Percentiles rank a stretch among this genome's conserved stretches.
Evolutionary conservation across 2,329 filamentous ascomycete genomes (phyloP).

Genomic region (Colletotrichum sp.): DNA sequence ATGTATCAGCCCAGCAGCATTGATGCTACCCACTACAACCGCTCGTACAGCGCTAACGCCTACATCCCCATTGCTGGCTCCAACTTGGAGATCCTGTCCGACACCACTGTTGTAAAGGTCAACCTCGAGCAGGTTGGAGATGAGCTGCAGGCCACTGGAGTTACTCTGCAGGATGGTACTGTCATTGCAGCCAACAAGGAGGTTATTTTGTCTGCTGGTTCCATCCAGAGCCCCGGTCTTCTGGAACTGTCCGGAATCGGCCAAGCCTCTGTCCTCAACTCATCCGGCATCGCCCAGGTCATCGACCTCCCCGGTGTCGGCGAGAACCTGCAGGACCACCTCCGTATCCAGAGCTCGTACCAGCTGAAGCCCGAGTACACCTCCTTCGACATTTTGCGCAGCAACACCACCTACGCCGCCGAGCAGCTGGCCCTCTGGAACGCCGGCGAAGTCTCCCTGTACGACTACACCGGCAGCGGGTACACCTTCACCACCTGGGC

Average conservation of each 20-base stretch:
- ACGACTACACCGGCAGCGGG: constrained; percentile 42
- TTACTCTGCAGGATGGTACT: constrained; percentile 28
- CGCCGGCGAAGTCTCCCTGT: constrained; percentile 34
- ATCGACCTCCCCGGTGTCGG: constrained; percentile 62
- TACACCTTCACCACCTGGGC: constrained; percentile 48
- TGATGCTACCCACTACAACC: constrained; percentile 47
- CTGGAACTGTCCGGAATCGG: constrained; percentile 64
- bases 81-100: constrained; percentile 45
- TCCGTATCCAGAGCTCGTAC: constrained; percentile 36
- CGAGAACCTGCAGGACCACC: constrained; percentile 39
- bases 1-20: constrained; percentile 55
- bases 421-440: constrained; percentile 42
- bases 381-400: constrained; percentile 34
- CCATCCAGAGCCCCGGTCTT: constrained; percentile 60
- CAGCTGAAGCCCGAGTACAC: constrained; percentile 34
- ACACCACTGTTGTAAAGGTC: constrained; percentile 41
- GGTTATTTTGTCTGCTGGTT: constrained; percentile 44
- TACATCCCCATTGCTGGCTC: constrained; percentile 44
- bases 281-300: constrained; percentile 50
- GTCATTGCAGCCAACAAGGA: constrained; percentile 29
- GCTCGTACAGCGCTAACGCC: constrained; percentile 50
- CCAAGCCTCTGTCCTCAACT: constrained; percentile 47
- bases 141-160: constrained; percentile 21
- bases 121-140: constrained; percentile 32
- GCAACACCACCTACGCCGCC: constrained; percentile 36